Conservation (phyloP, 2,329 filamentous ascomycete species). For the Verticillium dahliae region DNA sequence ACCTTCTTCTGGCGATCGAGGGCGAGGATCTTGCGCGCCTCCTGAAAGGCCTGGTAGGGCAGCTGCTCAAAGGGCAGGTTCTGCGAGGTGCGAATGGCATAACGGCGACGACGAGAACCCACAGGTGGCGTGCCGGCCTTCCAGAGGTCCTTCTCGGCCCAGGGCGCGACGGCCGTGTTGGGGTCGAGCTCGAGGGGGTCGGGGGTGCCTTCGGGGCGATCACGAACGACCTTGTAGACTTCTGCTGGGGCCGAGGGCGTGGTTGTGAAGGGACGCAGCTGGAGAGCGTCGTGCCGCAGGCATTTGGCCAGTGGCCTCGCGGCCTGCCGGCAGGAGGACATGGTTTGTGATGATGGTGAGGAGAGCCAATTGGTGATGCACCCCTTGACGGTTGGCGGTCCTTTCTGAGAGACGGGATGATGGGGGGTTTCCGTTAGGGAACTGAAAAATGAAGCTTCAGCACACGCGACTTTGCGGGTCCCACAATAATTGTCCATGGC, state of each 20-base stretch:
- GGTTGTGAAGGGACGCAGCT: conserved; percentile 27
- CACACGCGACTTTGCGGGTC: conserved; percentile 2
- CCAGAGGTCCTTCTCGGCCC: conserved; percentile 62
- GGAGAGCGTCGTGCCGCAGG: conserved; percentile 31
- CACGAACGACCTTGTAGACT: conserved; percentile 13
- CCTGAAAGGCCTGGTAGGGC: conserved; percentile 97
- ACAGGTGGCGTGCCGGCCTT: conserved; percentile 64
- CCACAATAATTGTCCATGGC: neutral
- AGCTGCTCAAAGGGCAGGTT: conserved; percentile 85
- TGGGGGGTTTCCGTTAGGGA: neutral
- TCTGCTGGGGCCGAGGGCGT: conserved; percentile 23
- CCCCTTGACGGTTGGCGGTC: neutral
- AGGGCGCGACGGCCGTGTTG: conserved; percentile 57
- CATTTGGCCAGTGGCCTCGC: conserved; percentile 49
- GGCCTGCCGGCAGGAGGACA: conserved; percentile 56
- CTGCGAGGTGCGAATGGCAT: conserved; percentile 56
- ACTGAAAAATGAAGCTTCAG: conserved; percentile 1
- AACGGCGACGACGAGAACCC: conserved; percentile 78
- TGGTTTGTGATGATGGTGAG: conserved; percentile 20
- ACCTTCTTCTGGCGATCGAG: conserved; percentile 79
- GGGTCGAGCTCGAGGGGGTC: conserved; percentile 51
- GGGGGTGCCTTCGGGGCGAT: conserved; percentile 14
- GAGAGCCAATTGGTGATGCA: neutral
- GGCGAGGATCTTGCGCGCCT: conserved; percentile 77
- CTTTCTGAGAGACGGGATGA: neutral